phyloP scores from a whole-genome alignment of 2,329 filamentous ascomycete genomes.

The Colletotrichum abscissum region DNA sequence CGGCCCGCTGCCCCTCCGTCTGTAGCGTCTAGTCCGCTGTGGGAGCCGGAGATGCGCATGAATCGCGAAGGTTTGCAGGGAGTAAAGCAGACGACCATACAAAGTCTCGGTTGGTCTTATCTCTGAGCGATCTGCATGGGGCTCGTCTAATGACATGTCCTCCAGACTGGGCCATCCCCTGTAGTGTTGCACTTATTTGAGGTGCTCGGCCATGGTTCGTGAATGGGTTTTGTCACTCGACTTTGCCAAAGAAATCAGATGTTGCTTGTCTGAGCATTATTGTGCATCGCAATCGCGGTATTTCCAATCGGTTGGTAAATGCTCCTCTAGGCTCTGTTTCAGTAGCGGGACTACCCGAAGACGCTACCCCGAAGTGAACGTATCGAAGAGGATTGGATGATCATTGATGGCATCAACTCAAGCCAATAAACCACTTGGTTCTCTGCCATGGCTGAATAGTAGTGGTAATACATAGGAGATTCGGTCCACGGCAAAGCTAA shows the following conservation, averaged over 20 bases:
- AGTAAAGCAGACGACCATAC: not conserved
- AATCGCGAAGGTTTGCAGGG: conserved; percentile 17
- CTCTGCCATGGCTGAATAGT: too few species aligned
- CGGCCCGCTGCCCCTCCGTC: not conserved
- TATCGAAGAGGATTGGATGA: not conserved
- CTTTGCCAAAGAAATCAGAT: not conserved
- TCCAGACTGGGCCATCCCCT: not conserved
- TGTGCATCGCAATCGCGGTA: not conserved
- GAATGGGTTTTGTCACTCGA: not conserved
- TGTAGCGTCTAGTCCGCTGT: conserved; percentile 11
- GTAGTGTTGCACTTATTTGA: not conserved
- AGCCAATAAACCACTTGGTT: not conserved
- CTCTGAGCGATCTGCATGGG: not conserved
- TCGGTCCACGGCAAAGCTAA: too few species aligned
- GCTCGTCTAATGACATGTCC: not conserved
- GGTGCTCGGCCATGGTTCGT: not conserved
- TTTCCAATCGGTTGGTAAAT: not conserved
- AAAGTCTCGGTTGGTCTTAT: not conserved
- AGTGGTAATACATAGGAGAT: too few species aligned
- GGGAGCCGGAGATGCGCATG: conserved; percentile 17
- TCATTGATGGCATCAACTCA: not conserved
- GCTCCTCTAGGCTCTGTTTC: too few species aligned
- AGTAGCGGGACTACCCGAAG: not conserved
- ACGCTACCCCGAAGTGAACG: not conserved
- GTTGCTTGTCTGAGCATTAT: not conserved